Evolutionary conservation across 2,329 filamentous ascomycete genomes (phyloP).

Genomic region (Epicoccum nigrum): DNA sequence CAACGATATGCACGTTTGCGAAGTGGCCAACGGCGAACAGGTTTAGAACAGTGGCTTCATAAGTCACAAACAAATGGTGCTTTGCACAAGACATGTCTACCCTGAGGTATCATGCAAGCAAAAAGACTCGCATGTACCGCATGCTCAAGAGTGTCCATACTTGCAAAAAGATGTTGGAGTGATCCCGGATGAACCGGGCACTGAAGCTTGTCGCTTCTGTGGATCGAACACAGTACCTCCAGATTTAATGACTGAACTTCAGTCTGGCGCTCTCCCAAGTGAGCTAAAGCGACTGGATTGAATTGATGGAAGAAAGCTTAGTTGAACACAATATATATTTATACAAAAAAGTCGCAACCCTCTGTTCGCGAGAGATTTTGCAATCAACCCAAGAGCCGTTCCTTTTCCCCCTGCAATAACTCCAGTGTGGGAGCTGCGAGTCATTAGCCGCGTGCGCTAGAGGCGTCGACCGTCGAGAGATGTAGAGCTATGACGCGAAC

Average conservation of each 20-base stretch:
- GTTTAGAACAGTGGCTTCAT: too few relatives aligned
- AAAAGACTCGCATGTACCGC: too few relatives aligned
- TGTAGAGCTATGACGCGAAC: not conserved
- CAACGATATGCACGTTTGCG: too few relatives aligned
- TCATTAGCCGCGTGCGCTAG: not conserved
- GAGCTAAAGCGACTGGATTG: conserved; percentile 37
- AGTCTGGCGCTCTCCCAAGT: conserved; percentile 43
- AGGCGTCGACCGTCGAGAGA: not conserved
- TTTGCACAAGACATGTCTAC: too few relatives aligned
- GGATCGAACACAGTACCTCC: conserved; percentile 32
- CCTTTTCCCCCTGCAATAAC: not conserved
- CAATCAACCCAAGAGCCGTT: too few relatives aligned
- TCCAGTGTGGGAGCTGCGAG: not conserved
- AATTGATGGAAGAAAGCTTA: not conserved
- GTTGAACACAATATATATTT: not conserved
- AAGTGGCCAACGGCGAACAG: too few relatives aligned
- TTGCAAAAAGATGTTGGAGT: conserved; percentile 5
- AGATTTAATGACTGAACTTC: conserved; percentile 41
- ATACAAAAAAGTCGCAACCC: too few relatives aligned
- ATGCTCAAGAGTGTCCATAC: not conserved
- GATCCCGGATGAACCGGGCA: conserved; percentile 10
- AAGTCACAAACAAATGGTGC: too few relatives aligned
- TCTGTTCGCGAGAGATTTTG: too few relatives aligned
- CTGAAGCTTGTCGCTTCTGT: conserved; percentile 22
- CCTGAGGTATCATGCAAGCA: too few relatives aligned